Evolutionary conservation across 2,329 filamentous ascomycete species (phyloP), one percentile per base, ranked within the genome.

Genomic region (Graphilbum sp.): DNA sequence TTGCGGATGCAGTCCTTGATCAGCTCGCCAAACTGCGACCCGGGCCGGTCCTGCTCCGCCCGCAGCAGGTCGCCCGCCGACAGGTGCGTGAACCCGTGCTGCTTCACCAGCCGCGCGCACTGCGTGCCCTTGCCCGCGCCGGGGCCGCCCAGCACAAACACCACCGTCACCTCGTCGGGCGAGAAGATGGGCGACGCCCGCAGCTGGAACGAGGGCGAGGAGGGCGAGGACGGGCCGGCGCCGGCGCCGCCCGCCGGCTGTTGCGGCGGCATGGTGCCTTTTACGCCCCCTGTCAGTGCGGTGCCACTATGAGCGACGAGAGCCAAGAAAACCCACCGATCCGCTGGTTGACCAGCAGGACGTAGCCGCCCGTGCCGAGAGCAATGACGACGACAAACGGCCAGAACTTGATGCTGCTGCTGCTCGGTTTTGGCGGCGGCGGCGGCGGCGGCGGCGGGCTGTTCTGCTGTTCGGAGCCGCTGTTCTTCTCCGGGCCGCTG

Each of bases 91-190:
- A 96, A 96, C 56, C 79, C 77, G 58, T 93, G 92, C 58, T 90
- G 75, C 34, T 72, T 64, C 36, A 95, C 88, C 25, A 98, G 77
- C 47, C 83, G 82, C 48, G 75, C 72, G 66, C 88, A 96, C 61
- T 98, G 88, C 3, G 90, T 98, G 51, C 90, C 90, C 59, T 98
- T 98, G 51, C 90, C 90, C 45, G 87, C 84, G 46, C 90, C 90
- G 13, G 90, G 90, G 3, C 90, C 90, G 57, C 88, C 88, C 44
- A 98, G 85, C 45, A 96, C 85, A 65, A 94, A 96, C 58, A 98
- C 65, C 42, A 96, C 87, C n/a, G 85, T 90, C 24, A 92, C 83
- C 42, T 86, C 68, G 40, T 73, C 53, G 36, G 79, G 63, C 41
- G 73, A 77, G 69, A 93, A 95, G 52, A 75, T 74, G 5, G 87